Evolutionary conservation across 257 asterid genomes (phyloP).

Genomic region (Mentha longifolia): DNA sequence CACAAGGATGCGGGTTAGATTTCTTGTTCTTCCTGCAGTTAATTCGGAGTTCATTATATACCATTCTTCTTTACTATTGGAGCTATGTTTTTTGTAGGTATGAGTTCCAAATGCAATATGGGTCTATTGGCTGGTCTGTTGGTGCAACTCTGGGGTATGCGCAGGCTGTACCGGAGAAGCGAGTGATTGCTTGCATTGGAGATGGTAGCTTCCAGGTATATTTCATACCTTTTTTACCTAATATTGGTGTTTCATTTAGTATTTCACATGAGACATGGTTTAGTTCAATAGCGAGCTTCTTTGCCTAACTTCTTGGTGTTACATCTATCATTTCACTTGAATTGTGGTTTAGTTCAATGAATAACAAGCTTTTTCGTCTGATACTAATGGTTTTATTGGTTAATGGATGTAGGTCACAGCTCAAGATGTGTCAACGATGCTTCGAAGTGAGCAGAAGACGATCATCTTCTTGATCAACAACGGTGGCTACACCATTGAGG

Average conservation of each 20-base stretch:
- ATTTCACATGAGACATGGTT: neutral
- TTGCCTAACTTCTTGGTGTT: neutral
- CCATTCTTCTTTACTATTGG: neutral
- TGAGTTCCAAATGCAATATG: conserved; percentile 88
- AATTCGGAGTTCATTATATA: neutral
- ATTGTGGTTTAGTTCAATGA: no score
- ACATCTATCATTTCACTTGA: neutral
- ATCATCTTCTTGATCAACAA: conserved; percentile 84
- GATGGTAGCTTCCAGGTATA: conserved; percentile 91
- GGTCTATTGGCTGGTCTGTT: conserved; percentile 91
- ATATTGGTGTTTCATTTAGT: neutral
- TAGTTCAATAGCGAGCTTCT: neutral
- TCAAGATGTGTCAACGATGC: conserved; percentile 78
- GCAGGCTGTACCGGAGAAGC: conserved; percentile 67
- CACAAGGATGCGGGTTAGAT: conserved; percentile 70
- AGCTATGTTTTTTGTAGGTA: conserved; percentile 45
- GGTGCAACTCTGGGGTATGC: conserved; percentile 92
- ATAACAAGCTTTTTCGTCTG: neutral
- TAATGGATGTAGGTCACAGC: conserved; percentile 59
- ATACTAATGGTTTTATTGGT: neutral
- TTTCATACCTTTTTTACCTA: neutral
- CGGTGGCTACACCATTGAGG: conserved; percentile 84
- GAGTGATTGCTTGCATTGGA: conserved; percentile 81
- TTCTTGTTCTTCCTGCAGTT: neutral
- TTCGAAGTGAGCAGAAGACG: conserved; percentile 60